Evolutionary conservation across 2,329 filamentous ascomycete species (phyloP).

Genomic region (Lachnellula suecica): DNA sequence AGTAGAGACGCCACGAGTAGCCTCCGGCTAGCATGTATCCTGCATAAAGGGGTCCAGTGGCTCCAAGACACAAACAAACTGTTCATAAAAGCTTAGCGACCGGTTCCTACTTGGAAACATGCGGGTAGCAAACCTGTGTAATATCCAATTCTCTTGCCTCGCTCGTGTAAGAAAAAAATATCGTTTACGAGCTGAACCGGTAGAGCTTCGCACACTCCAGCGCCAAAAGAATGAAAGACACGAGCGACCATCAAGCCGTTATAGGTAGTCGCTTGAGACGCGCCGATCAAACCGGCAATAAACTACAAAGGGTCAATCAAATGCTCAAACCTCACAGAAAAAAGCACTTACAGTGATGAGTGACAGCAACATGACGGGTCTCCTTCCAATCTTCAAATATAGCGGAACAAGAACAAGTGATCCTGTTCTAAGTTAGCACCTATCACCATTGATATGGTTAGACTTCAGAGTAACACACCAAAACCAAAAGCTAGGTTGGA

Average conservation of each 20-base stretch:
- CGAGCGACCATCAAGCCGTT: constrained; percentile 25
- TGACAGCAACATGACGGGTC: constrained; percentile 25
- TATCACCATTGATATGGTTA: neutral
- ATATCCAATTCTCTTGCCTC: constrained; percentile 55
- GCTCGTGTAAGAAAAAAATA: constrained; percentile 45
- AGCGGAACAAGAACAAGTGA: constrained; percentile 55
- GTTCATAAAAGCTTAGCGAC: neutral
- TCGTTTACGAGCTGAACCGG: constrained; percentile 40
- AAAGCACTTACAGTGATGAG: constrained; percentile 15
- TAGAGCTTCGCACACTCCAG: constrained; percentile 33
- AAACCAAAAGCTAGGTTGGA: constrained; percentile 61
- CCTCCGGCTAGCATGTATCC: constrained; percentile 60
- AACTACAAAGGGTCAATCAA: constrained; percentile 9
- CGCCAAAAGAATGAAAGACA: constrained; percentile 28
- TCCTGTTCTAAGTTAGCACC: constrained; percentile 27
- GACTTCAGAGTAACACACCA: constrained; percentile 32
- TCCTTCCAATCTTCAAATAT: constrained; percentile 42
- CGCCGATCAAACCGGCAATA: constrained; percentile 23
- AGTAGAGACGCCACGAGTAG: constrained; percentile 60
- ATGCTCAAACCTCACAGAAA: neutral
- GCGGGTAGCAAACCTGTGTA: constrained; percentile 47
- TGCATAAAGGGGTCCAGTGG: constrained; percentile 55
- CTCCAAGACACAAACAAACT: constrained; percentile 55
- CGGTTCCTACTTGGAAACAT: neutral
- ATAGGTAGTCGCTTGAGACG: constrained; percentile 20